phyloP scores from a whole-genome alignment of 257 asterid genomes.

The Henckelia pumila region DNA sequence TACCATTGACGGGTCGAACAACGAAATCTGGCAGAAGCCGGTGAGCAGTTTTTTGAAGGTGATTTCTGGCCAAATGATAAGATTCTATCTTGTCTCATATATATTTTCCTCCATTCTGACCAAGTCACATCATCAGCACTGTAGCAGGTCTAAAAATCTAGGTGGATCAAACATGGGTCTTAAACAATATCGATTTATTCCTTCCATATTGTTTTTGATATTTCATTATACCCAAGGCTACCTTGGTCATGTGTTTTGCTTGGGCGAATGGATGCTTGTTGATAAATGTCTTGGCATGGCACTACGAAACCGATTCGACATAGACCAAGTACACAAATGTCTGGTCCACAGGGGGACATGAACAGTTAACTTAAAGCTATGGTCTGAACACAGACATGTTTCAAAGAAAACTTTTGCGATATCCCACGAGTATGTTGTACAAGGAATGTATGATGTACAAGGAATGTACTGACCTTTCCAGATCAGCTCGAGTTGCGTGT shows the following conservation, averaged over 20 bases:
- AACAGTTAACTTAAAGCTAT: conserved; percentile 77
- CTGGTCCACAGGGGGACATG: conserved; percentile 79
- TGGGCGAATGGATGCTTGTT: conserved; percentile 92
- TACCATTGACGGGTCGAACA: conserved; percentile 69
- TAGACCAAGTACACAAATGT: conserved; percentile 61
- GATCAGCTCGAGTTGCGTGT: not conserved
- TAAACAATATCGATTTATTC: too few relatives aligned
- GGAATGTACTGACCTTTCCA: conserved; percentile 16
- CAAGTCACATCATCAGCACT: too few relatives aligned
- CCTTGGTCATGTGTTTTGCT: too few relatives aligned
- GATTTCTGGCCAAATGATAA: conserved; percentile 79
- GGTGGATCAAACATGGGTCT: too few relatives aligned
- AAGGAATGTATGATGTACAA: too few relatives aligned
- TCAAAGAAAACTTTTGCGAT: conserved; percentile 63
- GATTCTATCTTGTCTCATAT: not conserved
- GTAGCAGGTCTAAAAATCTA: too few relatives aligned
- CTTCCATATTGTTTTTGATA: too few relatives aligned
- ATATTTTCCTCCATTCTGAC: not conserved
- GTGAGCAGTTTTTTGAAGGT: conserved; percentile 65
- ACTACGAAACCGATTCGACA: conserved; percentile 63
- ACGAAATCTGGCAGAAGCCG: conserved; percentile 67
- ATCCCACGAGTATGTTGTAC: conserved; percentile 73
- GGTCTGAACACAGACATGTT: conserved; percentile 87
- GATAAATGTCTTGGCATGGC: conserved; percentile 66
- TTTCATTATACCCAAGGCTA: too few relatives aligned